Evolutionary conservation across 2,329 filamentous ascomycete species (phyloP), one percentile per base, ranked within the genome.

Genomic region (Tolypocladium paradoxum): DNA sequence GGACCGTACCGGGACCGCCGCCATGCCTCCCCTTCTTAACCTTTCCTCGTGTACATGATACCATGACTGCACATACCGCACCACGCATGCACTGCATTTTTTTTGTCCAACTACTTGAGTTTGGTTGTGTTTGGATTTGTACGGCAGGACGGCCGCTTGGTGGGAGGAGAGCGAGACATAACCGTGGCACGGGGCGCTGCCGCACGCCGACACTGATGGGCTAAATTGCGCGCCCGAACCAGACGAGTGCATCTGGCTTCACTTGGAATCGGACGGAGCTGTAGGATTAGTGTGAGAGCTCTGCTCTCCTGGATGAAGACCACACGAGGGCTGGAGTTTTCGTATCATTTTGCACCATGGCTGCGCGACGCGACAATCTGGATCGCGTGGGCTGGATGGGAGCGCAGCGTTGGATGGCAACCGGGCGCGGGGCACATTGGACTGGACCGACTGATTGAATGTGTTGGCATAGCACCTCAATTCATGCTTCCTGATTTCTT

Each of bases 21-120:
- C 52, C 50, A 56, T 54, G 37, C 34, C 53, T 54, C 54, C 51
- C 51, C 55, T 62, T 60, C 56, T 53, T 58, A 54, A 20, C 55
- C 61, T 60, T 56, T 55, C 57, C 54, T 53, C 27, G 43, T 64
- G 60, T 65, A 66, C 60, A 69, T 67, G 66, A 69, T 69, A 69
- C 66, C 65, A 68, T 60, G 65, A 66, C 60, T 53, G 60, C 60
- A 64, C 59, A 63, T 61, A 61, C 54, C 57, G 54, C 60, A 60
- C 55, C n/a, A 9, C 35, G 36, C 37, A 43, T 20, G 35, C 40
- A 22, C 20, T 49, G 53, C 33, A 38, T 34, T 40, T 34, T 50
- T 45, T 34, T 20, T 36, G 27, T 11, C n/a, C 18, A 11, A 20
- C 27, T 29, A 18, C n/a, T 20, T 31, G 24, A 29, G 16, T 36